Evolutionary conservation across 495 filamentous ascomycete species (phyloP).

Genomic region (Elasticomyces elasticus): DNA sequence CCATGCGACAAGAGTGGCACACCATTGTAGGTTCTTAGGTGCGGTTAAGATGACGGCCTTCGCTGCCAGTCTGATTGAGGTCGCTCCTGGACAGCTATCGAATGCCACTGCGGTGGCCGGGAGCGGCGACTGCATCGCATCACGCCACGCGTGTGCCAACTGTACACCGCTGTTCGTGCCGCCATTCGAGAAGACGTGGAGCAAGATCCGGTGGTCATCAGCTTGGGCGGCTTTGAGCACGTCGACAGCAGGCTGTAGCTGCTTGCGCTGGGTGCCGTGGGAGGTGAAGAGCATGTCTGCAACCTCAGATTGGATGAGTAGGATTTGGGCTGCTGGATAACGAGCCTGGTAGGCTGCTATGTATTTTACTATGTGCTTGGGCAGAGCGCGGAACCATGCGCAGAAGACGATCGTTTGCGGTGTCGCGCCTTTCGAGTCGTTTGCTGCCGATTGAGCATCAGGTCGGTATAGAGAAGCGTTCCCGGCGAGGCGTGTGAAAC

Average conservation of each 20-base stretch:
- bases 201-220: neutral
- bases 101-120: neutral
- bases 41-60: neutral
- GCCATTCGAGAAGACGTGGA: slow-evolving; percentile 3
- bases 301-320: neutral
- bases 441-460: neutral
- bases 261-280: neutral
- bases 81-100: neutral
- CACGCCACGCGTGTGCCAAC: neutral
- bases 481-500: neutral
- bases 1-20: neutral
- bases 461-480: neutral
- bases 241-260: neutral
- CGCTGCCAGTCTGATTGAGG: neutral
- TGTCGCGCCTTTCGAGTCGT: neutral
- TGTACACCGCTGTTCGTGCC: neutral
- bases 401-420: neutral
- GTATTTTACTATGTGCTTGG: slow-evolving; percentile 5
- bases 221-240: neutral
- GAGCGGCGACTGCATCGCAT: neutral
- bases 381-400: neutral
- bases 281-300: neutral
- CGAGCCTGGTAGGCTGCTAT: neutral
- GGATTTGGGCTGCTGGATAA: neutral
- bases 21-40: neutral